Evolutionary conservation across 2,329 filamentous ascomycete species (phyloP).

Genomic region (Curvularia hawaiiensis): DNA sequence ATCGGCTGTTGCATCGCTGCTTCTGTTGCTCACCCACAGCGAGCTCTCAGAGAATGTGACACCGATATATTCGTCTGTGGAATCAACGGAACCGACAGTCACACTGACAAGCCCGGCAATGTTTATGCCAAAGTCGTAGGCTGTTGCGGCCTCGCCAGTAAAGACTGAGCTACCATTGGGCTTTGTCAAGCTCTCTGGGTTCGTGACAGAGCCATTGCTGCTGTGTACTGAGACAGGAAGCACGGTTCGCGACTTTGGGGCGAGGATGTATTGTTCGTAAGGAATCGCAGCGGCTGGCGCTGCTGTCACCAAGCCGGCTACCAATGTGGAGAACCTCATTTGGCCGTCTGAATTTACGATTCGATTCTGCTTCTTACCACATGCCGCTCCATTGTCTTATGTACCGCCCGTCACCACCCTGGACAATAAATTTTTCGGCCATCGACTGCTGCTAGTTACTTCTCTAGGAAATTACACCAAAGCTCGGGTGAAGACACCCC

Average conservation of each 20-base stretch:
- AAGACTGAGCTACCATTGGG: slow-evolving; percentile 41
- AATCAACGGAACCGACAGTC: slow-evolving; percentile 40
- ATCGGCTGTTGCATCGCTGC: slow-evolving; percentile 55
- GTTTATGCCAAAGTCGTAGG: slow-evolving; percentile 51
- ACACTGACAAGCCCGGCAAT: slow-evolving; percentile 50
- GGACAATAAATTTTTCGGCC: neutral
- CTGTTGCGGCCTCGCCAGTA: slow-evolving; percentile 44
- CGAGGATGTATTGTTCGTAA: slow-evolving; percentile 51
- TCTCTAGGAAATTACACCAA: neutral
- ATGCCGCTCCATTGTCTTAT: neutral
- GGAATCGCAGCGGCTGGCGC: slow-evolving; percentile 11
- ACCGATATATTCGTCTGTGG: slow-evolving; percentile 48
- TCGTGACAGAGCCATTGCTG: slow-evolving; percentile 48
- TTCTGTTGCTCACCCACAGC: slow-evolving; percentile 56
- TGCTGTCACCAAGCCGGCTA: neutral
- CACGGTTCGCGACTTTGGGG: slow-evolving; percentile 45
- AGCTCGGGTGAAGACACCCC: slow-evolving; percentile 12
- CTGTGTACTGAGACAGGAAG: slow-evolving; percentile 43
- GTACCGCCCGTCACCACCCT: neutral
- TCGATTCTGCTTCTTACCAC: neutral
- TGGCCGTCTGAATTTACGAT: neutral
- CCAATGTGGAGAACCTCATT: neutral
- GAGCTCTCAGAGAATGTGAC: slow-evolving; percentile 51
- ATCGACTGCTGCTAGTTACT: neutral
- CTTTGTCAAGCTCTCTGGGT: slow-evolving; percentile 40